phyloP scores from a whole-genome alignment of 768 basidiomycete species.

The Coprinopsis marcescibilis region DNA sequence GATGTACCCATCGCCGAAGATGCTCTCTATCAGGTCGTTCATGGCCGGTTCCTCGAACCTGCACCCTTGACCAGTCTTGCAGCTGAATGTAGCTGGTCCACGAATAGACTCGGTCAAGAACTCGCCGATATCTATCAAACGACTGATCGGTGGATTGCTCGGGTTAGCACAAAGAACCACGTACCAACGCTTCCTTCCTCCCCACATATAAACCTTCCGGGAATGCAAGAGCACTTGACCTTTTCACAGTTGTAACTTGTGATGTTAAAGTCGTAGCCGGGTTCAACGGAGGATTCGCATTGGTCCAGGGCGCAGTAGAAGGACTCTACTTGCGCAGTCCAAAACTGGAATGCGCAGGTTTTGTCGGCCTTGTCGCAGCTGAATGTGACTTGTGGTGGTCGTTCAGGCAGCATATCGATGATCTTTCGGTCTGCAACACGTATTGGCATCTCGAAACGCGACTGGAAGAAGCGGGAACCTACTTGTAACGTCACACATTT shows the following conservation, averaged over 20 bases:
- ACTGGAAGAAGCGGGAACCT: slow-evolving; percentile 24
- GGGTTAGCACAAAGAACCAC: slow-evolving; percentile 23
- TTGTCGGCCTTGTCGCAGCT: slow-evolving; percentile 63
- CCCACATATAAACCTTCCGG: slow-evolving; percentile 90
- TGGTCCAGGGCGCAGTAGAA: slow-evolving; percentile 87
- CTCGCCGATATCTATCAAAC: slow-evolving; percentile 76
- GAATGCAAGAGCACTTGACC: slow-evolving; percentile 90
- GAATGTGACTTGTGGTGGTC: slow-evolving; percentile 95
- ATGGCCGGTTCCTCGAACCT: slow-evolving; percentile 94
- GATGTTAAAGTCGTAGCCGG: slow-evolving; percentile 59
- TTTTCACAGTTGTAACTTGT: slow-evolving; percentile 79
- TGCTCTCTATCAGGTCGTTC: slow-evolving; percentile 89
- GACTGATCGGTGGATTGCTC: neutral
- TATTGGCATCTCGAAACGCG: neutral
- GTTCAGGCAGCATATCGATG: slow-evolving; percentile 80
- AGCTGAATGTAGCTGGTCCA: slow-evolving; percentile 86
- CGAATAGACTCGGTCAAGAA: slow-evolving; percentile 86
- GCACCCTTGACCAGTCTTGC: slow-evolving; percentile 67
- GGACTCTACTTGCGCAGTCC: slow-evolving; percentile 91
- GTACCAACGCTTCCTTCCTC: slow-evolving; percentile 89
- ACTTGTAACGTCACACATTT: slow-evolving; percentile 99
- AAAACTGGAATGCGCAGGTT: slow-evolving; percentile 94
- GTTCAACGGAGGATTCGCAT: slow-evolving; percentile 46
- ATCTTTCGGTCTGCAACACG: slow-evolving; percentile 80
- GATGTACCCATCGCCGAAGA: slow-evolving; percentile 91